Percentiles rank a stretch among this genome's conserved stretches.
These are phyloP conservation scores for Paraphoma chrysanthemicola DNA, from an alignment of 2,329 filamentous ascomycete species.

Conservation along the genomic window DNA sequence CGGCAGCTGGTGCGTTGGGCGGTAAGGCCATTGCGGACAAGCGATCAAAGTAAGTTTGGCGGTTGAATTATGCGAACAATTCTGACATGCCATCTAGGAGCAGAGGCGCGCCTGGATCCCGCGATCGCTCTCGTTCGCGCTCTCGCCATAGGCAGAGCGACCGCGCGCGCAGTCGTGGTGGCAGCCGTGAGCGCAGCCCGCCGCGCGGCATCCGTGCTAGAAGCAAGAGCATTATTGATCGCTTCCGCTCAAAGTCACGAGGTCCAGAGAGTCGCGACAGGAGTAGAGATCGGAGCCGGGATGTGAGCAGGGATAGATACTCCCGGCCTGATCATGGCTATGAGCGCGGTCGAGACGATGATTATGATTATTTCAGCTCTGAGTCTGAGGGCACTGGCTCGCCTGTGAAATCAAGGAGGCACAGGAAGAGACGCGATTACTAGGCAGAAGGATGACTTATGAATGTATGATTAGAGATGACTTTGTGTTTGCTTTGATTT, in stretches of 20 bases:
- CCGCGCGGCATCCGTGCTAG: slow-evolving; percentile 27
- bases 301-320: slow-evolving; percentile 2
- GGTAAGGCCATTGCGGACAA: slow-evolving; percentile 30
- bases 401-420: slow-evolving; percentile 19
- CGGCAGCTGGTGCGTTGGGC: slow-evolving; percentile 43
- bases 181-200: slow-evolving; percentile 11
- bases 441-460: not conserved
- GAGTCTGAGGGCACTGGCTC: slow-evolving; percentile 18
- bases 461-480: not conserved
- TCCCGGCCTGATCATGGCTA: slow-evolving; percentile 24
- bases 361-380: slow-evolving; percentile 23
- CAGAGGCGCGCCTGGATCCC: slow-evolving; percentile 22
- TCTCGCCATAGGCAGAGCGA: slow-evolving; percentile 5
- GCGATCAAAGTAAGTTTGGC: slow-evolving; percentile 19
- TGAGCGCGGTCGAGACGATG: slow-evolving; percentile 19
- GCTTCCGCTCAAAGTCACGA: slow-evolving; percentile 32
- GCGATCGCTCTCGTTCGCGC: slow-evolving; percentile 26
- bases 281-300: not conserved
- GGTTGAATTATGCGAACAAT: not conserved
- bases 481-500: not conserved
- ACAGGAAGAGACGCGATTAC: slow-evolving; percentile 16
- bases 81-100: slow-evolving; percentile 12
- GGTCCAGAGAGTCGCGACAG: slow-evolving; percentile 21
- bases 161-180: slow-evolving; percentile 17
- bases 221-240: slow-evolving; percentile 33